phyloP scores from a whole-genome alignment of 2,329 filamentous ascomycete genomes.

The Pyricularia grisea region DNA sequence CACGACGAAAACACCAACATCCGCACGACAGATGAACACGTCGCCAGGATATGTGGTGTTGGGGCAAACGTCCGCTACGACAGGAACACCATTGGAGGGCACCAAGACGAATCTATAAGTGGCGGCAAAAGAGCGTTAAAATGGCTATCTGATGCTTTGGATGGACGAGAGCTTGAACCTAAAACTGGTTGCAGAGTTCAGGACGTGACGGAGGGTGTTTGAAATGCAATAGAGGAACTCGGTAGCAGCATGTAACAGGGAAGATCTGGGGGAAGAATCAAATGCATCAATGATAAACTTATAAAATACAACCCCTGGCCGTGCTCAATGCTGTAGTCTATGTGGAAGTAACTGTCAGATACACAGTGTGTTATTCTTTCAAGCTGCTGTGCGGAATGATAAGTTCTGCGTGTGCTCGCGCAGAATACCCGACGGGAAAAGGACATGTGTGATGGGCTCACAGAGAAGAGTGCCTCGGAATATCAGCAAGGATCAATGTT shows the following conservation, averaged over 20 bases:
- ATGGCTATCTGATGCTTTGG: background rate
- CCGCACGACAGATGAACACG: background rate
- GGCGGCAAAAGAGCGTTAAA: background rate
- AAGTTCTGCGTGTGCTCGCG: no score
- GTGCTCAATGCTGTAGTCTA: no score
- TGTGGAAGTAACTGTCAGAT: no score
- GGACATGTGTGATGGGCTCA: no score
- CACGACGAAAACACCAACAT: conserved; percentile 21
- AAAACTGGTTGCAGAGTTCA: background rate
- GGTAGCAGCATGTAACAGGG: background rate
- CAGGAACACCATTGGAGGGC: background rate
- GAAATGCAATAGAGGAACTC: background rate
- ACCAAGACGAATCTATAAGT: background rate
- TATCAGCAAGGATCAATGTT: no score
- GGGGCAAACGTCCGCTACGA: background rate
- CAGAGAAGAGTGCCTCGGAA: no score
- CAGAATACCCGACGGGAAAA: no score
- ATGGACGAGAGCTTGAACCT: background rate
- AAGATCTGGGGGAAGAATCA: no score
- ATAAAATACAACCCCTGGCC: no score
- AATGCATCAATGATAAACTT: no score
- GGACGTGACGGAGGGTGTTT: background rate
- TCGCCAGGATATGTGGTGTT: background rate
- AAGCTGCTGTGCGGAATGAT: no score
- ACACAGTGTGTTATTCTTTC: no score